Conservation (phyloP, 2,329 filamentous ascomycete species). For the Dothidotthia symphoricarpi region DNA sequence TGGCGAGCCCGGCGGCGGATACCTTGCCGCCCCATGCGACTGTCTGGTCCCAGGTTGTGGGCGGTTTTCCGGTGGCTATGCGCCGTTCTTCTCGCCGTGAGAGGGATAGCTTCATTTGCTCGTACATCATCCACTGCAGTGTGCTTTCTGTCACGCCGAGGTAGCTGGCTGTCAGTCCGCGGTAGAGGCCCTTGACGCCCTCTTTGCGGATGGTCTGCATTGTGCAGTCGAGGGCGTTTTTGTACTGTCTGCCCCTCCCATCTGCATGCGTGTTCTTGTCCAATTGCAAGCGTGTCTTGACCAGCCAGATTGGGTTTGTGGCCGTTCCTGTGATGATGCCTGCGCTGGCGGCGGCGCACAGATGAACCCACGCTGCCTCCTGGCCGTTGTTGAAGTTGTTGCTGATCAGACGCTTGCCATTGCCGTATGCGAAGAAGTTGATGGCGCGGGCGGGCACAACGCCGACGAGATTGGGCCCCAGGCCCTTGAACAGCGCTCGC, state of each 20-base stretch:
- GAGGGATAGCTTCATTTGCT: slow-evolving; percentile 81
- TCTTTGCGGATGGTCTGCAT: slow-evolving; percentile 78
- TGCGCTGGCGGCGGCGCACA: slow-evolving; percentile 71
- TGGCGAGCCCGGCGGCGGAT: slow-evolving; percentile 76
- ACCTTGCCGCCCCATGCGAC: slow-evolving; percentile 78
- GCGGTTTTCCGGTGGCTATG: slow-evolving; percentile 58
- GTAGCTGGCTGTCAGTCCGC: slow-evolving; percentile 87
- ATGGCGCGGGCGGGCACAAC: slow-evolving; percentile 88
- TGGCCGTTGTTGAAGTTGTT: slow-evolving; percentile 69
- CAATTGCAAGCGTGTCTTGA: slow-evolving; percentile 89
- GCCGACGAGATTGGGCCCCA: slow-evolving; percentile 85
- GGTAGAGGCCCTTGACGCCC: slow-evolving; percentile 79
- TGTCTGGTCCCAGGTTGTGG: slow-evolving; percentile 69
- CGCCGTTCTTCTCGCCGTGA: slow-evolving; percentile 60
- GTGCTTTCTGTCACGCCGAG: slow-evolving; percentile 87
- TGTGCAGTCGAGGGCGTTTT: slow-evolving; percentile 85
- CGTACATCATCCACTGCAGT: slow-evolving; percentile 90
- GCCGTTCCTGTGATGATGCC: slow-evolving; percentile 85
- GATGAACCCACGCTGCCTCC: slow-evolving; percentile 73
- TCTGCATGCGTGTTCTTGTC: slow-evolving; percentile 76
- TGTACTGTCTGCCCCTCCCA: slow-evolving; percentile 66
- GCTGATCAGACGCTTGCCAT: slow-evolving; percentile 79
- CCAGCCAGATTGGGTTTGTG: slow-evolving; percentile 94
- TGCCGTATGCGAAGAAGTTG: slow-evolving; percentile 92
- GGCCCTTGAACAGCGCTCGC: slow-evolving; percentile 86